A percentile compares a stretch with the other conserved stretches of the same genome.
phyloP scores from a whole-genome alignment of 163 green algal species.

The Chlamydomonas reinhardtii region DNA sequence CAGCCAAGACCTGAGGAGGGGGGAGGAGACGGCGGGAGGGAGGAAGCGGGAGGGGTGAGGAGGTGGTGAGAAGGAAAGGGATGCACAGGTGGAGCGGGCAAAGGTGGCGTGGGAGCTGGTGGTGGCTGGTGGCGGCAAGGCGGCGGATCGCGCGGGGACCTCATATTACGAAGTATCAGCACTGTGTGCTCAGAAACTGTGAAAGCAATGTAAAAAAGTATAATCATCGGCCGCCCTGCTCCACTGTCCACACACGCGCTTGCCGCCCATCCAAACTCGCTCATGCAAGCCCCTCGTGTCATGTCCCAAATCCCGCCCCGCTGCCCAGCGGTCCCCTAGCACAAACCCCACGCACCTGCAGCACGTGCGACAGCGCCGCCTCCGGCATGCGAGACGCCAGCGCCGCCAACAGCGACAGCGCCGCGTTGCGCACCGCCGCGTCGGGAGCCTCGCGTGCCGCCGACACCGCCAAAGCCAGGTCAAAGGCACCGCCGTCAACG shows the following conservation, averaged over 20 bases:
- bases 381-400: conserved; percentile 69
- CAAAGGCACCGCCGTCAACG: conserved; percentile 4
- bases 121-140: background rate
- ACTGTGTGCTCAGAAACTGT: conserved; percentile 67
- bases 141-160: background rate
- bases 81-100: background rate
- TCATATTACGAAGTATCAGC: conserved; percentile 54
- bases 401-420: conserved; percentile 71
- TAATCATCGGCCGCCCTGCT: conserved; percentile 53
- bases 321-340: no score
- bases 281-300: background rate
- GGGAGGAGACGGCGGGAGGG: background rate
- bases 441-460: conserved; percentile 70
- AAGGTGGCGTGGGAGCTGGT: background rate
- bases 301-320: no score
- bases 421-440: conserved; percentile 69
- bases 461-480: conserved; percentile 70
- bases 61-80: background rate
- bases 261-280: background rate
- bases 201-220: conserved; percentile 62
- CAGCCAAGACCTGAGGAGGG: conserved; percentile 61
- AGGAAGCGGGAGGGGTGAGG: background rate
- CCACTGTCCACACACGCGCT: no score
- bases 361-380: conserved; percentile 64
- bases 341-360: conserved; percentile 70